Conservation (phyloP, 306 rosid genomes). For the Glycyrrhiza uralensis region DNA sequence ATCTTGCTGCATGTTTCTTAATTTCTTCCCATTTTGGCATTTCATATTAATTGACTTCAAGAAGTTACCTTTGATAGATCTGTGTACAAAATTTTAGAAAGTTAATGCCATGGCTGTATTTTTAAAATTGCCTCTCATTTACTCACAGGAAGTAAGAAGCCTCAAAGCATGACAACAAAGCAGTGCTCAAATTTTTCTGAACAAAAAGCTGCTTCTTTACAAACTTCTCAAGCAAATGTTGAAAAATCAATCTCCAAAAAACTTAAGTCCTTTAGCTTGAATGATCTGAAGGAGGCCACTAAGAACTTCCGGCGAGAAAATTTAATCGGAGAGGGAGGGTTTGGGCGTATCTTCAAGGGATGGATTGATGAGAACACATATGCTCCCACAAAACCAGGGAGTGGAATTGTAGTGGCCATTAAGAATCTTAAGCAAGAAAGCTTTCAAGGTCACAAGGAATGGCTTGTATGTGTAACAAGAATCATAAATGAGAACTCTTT, state of each 20-base stretch:
- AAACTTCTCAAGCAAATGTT: constrained; percentile 21
- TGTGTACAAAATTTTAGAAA: background rate
- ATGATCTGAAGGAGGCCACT: constrained; percentile 79
- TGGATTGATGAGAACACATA: constrained; percentile 73
- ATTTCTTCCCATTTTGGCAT: background rate
- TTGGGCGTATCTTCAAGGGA: constrained; percentile 85
- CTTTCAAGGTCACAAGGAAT: constrained; percentile 95
- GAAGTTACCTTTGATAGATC: background rate
- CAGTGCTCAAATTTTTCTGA: constrained; percentile 26
- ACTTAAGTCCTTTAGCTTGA: constrained; percentile 70
- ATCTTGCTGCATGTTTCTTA: background rate
- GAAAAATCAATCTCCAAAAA: constrained; percentile 32
- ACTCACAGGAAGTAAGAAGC: constrained; percentile 40
- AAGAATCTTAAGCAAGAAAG: constrained; percentile 87
- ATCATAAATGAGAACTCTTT: background rate
- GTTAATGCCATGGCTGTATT: constrained; percentile 8
- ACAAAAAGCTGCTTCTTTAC: background rate
- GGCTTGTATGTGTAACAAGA: constrained; percentile 75
- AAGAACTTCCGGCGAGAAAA: constrained; percentile 74
- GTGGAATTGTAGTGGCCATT: constrained; percentile 84
- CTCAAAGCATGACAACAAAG: constrained; percentile 31
- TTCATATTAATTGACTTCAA: background rate
- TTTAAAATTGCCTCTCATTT: background rate
- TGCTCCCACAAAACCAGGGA: constrained; percentile 78
- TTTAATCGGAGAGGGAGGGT: constrained; percentile 90